Evolutionary conservation across 331 rosid species (phyloP), one percentile per base, ranked within the genome.

Genomic region (Acacia pycnantha): DNA sequence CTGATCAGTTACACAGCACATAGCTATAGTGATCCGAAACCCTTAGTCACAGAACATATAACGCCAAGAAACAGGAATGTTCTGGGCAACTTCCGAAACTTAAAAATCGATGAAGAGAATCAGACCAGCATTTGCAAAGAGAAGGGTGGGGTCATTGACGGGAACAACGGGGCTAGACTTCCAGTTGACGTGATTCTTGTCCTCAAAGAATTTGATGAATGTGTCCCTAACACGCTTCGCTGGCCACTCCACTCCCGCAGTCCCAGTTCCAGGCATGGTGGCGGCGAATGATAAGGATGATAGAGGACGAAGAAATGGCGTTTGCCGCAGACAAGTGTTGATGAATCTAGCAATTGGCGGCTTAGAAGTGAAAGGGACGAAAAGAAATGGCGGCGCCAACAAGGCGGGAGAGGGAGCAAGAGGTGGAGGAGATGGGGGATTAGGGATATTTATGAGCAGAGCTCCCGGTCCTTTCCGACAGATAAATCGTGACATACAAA

Each of bases 91-190:
- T 7, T 19, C 71, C n/a, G 66, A 59, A 22, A 59, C 66, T 59
- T 1, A 67, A n/a, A 44, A 74, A 48, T n/a, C 14, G 9, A 2
- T 44, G 11, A 44, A 8, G 31, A 80, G 40, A 81, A 44, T 66
- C 76, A 51, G 43, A 95, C 98, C 98, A 37, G 98, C 97, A 78
- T 95, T 95, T 8, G 96, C 94, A 18, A 95, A 95, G 64, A 95
- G 95, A 56, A 95, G 95, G 37, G 98, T 93, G 1, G 97, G 98
- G 72, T 95, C 98, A 29, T 93, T 95, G 88, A 81, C 80, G 26
- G 98, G 98, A 3, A 95, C 98, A 15, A 95, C 98, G 0, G 98
- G 98, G 83, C 98, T 95, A 29, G 98, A 93, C 83, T 82, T 81
- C 89, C 89, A 89, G 81, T 54, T 1, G 0, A 84, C 90, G 50